These are phyloP conservation scores for Cotoneaster glaucophyllus DNA, from an alignment of 306 rosid genomes.

Conservation along the genomic window DNA sequence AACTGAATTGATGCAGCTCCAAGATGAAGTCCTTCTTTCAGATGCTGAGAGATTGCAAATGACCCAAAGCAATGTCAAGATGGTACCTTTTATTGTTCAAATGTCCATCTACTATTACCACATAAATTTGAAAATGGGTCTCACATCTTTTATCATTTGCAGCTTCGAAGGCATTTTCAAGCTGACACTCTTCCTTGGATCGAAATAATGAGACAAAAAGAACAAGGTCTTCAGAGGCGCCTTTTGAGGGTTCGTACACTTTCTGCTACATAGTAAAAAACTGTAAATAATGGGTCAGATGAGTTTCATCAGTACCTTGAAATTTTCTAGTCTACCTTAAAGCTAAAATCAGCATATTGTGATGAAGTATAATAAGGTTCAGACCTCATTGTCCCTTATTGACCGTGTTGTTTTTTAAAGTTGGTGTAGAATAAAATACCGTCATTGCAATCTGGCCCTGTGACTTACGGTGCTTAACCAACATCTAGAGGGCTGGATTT, in stretches of 20 bases:
- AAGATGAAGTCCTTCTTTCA: constrained; percentile 92
- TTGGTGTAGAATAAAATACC: not conserved
- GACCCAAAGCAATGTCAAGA: constrained; percentile 94
- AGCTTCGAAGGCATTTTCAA: constrained; percentile 97
- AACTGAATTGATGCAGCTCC: constrained; percentile 52
- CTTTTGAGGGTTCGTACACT: constrained; percentile 62
- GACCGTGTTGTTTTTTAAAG: not conserved
- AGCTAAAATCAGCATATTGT: not conserved
- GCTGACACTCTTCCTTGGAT: constrained; percentile 86
- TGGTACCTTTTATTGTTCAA: constrained; percentile 36
- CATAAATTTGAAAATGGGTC: not conserved
- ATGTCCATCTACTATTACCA: not conserved
- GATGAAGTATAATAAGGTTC: not conserved
- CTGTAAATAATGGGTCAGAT: not conserved
- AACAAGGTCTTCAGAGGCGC: constrained; percentile 86
- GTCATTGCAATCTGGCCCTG: not conserved
- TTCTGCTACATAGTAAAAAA: constrained; percentile 10
- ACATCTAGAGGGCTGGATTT: not conserved
- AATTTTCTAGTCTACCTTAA: not conserved
- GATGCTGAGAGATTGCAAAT: constrained; percentile 84
- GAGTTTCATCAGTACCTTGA: not conserved
- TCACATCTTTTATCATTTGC: constrained; percentile 19
- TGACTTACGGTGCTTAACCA: not conserved
- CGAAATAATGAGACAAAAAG: constrained; percentile 84
- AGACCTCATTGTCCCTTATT: not conserved